These are phyloP conservation scores for Graphilbum sp. DNA, from an alignment of 2,329 filamentous ascomycete species.

Conservation along the genomic window DNA sequence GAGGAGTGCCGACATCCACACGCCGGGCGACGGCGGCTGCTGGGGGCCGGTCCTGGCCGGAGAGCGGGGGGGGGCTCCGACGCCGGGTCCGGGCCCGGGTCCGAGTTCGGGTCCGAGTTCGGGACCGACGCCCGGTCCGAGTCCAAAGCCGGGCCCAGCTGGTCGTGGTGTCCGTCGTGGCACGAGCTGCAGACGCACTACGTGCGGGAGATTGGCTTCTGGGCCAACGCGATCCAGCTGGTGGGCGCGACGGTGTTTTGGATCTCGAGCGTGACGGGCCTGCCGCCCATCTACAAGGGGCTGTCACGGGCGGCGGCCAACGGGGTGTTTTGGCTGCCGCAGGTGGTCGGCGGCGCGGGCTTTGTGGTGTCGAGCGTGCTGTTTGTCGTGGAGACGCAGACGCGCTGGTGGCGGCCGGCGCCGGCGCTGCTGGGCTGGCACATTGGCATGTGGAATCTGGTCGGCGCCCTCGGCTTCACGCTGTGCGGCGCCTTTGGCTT, in stretches of 20 bases:
- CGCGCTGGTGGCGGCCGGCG: slow-evolving; percentile 44
- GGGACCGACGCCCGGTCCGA: neutral
- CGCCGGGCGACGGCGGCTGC: neutral
- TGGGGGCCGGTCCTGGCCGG: too few species aligned
- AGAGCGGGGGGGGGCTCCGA: too few species aligned
- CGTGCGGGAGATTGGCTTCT: slow-evolving; percentile 43
- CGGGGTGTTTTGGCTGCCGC: slow-evolving; percentile 44
- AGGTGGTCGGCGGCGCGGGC: slow-evolving; percentile 44
- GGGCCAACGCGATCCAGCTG: slow-evolving; percentile 40
- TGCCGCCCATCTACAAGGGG: slow-evolving; percentile 37
- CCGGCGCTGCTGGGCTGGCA: slow-evolving; percentile 45
- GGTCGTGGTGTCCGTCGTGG: slow-evolving; percentile 44
- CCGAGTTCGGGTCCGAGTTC: too few species aligned
- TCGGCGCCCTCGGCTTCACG: slow-evolving; percentile 48
- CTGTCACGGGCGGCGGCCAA: slow-evolving; percentile 29
- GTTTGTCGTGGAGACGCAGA: slow-evolving; percentile 52
- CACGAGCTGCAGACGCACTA: slow-evolving; percentile 43
- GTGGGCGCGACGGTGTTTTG: slow-evolving; percentile 46
- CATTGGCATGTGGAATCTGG: slow-evolving; percentile 47
- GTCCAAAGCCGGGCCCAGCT: slow-evolving; percentile 14
- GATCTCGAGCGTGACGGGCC: slow-evolving; percentile 42
- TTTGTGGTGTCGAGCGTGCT: slow-evolving; percentile 42
- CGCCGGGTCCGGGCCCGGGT: too few species aligned
- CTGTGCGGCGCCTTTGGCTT: slow-evolving; percentile 41
- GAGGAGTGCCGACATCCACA: neutral